Base-by-base conservation (phyloP, 2,329 filamentous ascomycete species). In the Emmonsia crescens region DNA sequence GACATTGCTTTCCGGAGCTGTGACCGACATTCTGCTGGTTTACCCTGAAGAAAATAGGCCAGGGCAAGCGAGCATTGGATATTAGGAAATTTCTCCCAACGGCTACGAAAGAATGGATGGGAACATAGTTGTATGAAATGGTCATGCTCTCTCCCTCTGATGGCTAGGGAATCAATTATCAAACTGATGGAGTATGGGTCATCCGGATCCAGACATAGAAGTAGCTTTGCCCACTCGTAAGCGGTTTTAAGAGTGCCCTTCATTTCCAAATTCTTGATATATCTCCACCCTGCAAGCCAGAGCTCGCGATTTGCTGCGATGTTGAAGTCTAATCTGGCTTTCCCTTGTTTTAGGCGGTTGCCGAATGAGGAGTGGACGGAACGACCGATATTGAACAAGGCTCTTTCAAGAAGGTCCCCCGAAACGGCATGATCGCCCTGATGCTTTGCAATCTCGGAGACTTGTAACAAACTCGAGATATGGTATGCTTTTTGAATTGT, bases 201-300 rank as follows among this genome's bases (percentile, higher is more conserved):
- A 3, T 80, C 77, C 3, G 85, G 85, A 66, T 91, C 85, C 62
- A 97, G 76, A 62, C 86, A 84, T 36, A 95, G 80, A 10, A 96
- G 79, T 5, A 97, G 77, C 75, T 94, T 96, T 6, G 89, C 84
- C 92, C 94, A 99, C 74, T 97, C 94, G 56, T 96, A 85, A 0
- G 91, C 91, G 0, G 94, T 97, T 55, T 91, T 83, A 80, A 91
- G 96, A 1, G 93, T 96, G n/a, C 92, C 91, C 68, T 95, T 93
- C 76, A 91, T 86, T 19, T 91, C 82, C 27, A 99, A 79, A 66
- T 90, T 94, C 67, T 84, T 85, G 68, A 97, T 87, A 69, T 96
- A 96, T 67, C 92, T 86, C 79, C 91, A 96, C 9, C 87, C 89
- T 1, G 91, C 89, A 42, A 97, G 84, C 86, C 89, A 96, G 65